Evolutionary conservation across 2,329 filamentous ascomycete species (phyloP).

Genomic region (Cucurbitaria berberidis): DNA sequence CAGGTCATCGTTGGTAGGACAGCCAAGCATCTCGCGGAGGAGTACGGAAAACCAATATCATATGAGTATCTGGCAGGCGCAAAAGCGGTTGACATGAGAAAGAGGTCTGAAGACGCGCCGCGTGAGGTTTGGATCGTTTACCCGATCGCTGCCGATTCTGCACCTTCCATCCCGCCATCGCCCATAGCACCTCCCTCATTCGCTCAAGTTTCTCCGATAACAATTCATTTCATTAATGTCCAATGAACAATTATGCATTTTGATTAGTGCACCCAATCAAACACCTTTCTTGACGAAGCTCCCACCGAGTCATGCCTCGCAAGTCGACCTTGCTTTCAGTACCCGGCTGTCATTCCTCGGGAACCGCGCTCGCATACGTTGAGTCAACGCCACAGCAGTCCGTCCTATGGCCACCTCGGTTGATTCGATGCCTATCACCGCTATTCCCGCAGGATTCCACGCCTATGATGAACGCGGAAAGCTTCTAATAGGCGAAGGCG

Average conservation of each 20-base stretch:
- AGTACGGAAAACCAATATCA: neutral
- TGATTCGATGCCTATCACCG: conserved; percentile 2
- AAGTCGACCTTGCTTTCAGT: neutral
- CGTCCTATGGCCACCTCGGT: neutral
- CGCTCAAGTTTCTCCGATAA: neutral
- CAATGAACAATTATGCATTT: too few relatives aligned
- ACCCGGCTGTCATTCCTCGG: neutral
- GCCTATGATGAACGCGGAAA: conserved; percentile 10
- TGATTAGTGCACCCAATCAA: neutral
- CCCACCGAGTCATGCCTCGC: neutral
- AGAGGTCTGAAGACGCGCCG: neutral
- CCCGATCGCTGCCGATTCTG: neutral
- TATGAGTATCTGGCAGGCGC: neutral
- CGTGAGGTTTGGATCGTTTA: neutral
- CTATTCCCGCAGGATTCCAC: conserved; percentile 1
- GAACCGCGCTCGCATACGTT: too few relatives aligned
- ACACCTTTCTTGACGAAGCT: neutral
- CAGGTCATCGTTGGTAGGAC: neutral
- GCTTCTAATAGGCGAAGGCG: neutral
- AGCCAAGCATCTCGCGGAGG: too few relatives aligned
- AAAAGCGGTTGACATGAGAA: neutral
- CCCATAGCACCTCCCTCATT: neutral
- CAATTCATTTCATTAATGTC: too few relatives aligned
- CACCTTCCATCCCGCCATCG: neutral
- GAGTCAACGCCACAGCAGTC: too few relatives aligned